These are phyloP conservation scores for Nicotiana benthamiana DNA, from an alignment of 257 asterid species.

Conservation along the genomic window DNA sequence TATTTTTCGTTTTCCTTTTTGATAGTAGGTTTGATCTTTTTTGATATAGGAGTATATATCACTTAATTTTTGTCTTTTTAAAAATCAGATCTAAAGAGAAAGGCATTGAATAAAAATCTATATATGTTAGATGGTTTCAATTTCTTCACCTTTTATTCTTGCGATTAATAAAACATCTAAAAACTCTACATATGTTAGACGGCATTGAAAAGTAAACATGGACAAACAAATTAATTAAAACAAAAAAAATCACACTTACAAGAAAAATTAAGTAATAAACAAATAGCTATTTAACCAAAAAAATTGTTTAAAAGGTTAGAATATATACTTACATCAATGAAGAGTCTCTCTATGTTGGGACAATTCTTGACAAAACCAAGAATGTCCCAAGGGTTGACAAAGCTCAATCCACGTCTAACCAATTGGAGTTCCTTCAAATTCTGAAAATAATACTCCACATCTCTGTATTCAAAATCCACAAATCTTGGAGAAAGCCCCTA, in stretches of 20 bases:
- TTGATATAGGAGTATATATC: neutral
- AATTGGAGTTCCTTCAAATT: neutral
- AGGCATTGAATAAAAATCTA: neutral
- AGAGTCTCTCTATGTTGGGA: neutral
- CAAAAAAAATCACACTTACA: neutral
- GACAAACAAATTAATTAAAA: too few species aligned
- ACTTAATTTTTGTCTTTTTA: neutral
- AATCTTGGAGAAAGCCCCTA: neutral
- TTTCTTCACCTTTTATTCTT: neutral
- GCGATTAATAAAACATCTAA: too few species aligned
- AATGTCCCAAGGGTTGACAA: neutral
- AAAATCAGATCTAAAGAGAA: neutral
- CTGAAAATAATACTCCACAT: neutral
- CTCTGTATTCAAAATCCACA: neutral
- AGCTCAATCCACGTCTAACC: neutral
- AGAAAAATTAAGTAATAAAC: neutral
- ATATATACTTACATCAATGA: neutral
- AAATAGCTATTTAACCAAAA: neutral
- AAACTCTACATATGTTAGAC: too few species aligned
- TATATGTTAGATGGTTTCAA: neutral
- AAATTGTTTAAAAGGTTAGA: neutral
- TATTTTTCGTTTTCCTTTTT: neutral
- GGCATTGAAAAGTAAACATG: neutral
- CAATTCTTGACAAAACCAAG: neutral
- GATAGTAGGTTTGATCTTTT: neutral